A percentile compares a stretch with the other conserved stretches of the same genome.
Evolutionary conservation across 345 rosid genomes (phyloP).

Genomic region (Trapa incisa): DNA sequence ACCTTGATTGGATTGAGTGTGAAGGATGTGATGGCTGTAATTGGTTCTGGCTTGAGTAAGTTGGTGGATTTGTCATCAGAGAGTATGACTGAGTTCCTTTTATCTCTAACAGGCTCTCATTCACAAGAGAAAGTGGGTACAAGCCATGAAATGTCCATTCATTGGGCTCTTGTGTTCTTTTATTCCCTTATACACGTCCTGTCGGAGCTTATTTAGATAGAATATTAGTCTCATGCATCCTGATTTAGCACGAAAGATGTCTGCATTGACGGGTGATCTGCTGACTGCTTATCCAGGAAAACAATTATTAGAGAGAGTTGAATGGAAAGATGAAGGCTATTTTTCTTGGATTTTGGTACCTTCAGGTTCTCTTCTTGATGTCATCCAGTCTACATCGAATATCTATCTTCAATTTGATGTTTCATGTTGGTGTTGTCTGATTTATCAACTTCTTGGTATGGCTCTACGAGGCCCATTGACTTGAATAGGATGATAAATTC

Average conservation of each 20-base stretch:
- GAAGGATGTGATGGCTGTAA: constrained; percentile 36
- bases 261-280: constrained; percentile 35
- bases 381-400: constrained; percentile 40
- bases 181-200: constrained; percentile 54
- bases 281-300: constrained; percentile 39
- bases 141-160: constrained; percentile 21
- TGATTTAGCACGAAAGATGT: constrained; percentile 36
- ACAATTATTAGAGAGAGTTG: constrained; percentile 52
- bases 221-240: constrained; percentile 60
- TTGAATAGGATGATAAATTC: constrained; percentile 64
- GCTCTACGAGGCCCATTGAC: constrained; percentile 80
- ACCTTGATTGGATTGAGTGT: constrained; percentile 44
- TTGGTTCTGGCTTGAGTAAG: constrained; percentile 42
- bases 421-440: constrained; percentile 39
- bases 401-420: constrained; percentile 27
- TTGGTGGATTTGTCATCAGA: constrained; percentile 37
- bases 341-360: constrained; percentile 61
- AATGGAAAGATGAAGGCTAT: constrained; percentile 52
- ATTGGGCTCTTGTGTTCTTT: constrained; percentile 56
- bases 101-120: constrained; percentile 33
- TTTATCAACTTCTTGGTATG: constrained; percentile 44
- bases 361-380: constrained; percentile 50
- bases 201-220: constrained; percentile 62
- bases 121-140: constrained; percentile 17
- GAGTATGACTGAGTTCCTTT: constrained; percentile 35